Conservation (phyloP, 2,329 filamentous ascomycete genomes). For the Colletotrichum godetiae region DNA sequence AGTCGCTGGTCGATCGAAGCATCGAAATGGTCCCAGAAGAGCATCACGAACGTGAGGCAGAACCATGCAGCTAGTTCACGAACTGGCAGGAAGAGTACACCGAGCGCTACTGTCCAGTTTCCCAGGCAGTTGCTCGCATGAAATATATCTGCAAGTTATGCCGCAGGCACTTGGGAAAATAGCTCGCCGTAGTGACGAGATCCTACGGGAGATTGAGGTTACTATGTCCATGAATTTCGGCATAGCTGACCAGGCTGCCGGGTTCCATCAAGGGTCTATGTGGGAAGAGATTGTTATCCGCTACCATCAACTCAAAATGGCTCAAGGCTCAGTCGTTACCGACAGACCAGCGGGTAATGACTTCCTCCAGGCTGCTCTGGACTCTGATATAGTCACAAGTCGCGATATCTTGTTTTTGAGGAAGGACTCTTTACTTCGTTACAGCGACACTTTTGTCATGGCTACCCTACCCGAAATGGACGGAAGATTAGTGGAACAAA, state of each 20-base stretch:
- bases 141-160: slow-evolving; percentile 35
- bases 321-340: too few species aligned
- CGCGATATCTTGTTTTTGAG: slow-evolving; percentile 34
- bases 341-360: too few species aligned
- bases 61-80: slow-evolving; percentile 36
- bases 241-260: too few species aligned
- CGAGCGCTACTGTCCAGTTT: background rate
- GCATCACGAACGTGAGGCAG: slow-evolving; percentile 35
- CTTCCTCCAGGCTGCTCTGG: too few species aligned
- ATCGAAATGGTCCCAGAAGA: slow-evolving; percentile 38
- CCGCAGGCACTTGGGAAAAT: too few species aligned
- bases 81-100: slow-evolving; percentile 39
- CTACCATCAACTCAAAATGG: too few species aligned
- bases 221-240: too few species aligned
- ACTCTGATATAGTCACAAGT: background rate
- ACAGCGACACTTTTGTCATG: slow-evolving; percentile 4
- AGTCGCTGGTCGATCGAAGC: slow-evolving; percentile 19
- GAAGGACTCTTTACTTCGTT: background rate
- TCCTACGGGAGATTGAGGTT: too few species aligned
- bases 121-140: slow-evolving; percentile 26
- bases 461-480: background rate
- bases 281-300: too few species aligned
- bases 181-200: too few species aligned
- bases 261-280: too few species aligned
- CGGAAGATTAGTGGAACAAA: background rate